phyloP scores from a whole-genome alignment of 2,329 filamentous ascomycete species.

The Leptographium galeiforme region DNA sequence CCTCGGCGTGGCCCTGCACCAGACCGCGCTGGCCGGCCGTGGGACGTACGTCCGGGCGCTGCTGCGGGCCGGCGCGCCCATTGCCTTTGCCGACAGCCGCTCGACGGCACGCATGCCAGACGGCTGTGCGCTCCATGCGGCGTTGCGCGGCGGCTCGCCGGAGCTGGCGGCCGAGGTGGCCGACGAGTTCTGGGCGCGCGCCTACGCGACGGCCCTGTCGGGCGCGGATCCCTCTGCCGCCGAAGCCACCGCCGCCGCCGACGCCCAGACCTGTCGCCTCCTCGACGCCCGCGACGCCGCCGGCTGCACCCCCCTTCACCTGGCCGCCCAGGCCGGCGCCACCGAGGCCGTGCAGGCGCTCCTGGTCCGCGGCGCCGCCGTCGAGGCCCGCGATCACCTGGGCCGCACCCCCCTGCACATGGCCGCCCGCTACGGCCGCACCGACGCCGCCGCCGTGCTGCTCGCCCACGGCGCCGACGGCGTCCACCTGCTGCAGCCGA shows the following conservation, averaged over 20 bases:
- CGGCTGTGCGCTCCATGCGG: slow-evolving; percentile 9
- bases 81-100: slow-evolving; percentile 3
- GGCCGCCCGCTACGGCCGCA: slow-evolving; percentile 3
- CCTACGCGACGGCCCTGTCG: background rate
- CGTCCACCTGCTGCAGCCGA: background rate
- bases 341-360: slow-evolving; percentile 3
- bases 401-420: slow-evolving; percentile 9
- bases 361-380: slow-evolving; percentile 6
- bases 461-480: slow-evolving; percentile 29
- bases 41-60: slow-evolving; percentile 8
- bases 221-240: background rate
- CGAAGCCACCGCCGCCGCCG: background rate
- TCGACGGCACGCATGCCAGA: background rate
- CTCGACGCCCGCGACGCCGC: slow-evolving; percentile 6
- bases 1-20: slow-evolving; percentile 5
- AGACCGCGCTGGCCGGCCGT: slow-evolving; percentile 6
- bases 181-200: slow-evolving; percentile 2
- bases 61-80: slow-evolving; percentile 11
- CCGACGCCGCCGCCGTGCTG: slow-evolving; percentile 1
- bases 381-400: slow-evolving; percentile 6
- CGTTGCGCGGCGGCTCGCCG: slow-evolving; percentile 7
- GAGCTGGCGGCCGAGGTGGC: slow-evolving; percentile 6
- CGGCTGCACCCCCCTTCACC: slow-evolving; percentile 12
- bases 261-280: background rate
- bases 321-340: slow-evolving; percentile 8